Evolutionary conservation across 306 rosid species (phyloP).

Genomic region (Astragalus membranaceus): DNA sequence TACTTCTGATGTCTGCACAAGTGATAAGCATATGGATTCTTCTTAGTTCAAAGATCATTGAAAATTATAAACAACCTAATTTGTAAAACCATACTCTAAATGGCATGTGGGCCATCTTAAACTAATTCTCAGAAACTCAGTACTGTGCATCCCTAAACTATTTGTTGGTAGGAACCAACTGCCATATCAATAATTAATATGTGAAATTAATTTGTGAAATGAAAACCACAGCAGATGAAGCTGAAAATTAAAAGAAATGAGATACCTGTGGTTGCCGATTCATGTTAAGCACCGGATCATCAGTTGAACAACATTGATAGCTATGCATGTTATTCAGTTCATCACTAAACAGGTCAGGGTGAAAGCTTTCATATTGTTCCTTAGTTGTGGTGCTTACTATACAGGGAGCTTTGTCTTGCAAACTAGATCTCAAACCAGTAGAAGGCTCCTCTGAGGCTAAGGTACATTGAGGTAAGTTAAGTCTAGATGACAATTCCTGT

Average conservation of each 20-base stretch:
- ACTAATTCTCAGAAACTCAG: not conserved
- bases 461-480: constrained; percentile 42
- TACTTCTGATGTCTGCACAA: constrained; percentile 54
- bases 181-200: constrained; percentile 1
- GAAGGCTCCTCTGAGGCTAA: constrained; percentile 34
- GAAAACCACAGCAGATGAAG: not conserved
- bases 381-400: constrained; percentile 15
- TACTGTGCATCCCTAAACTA: not conserved
- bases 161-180: not conserved
- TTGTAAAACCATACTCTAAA: not conserved
- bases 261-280: constrained; percentile 54
- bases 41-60: not conserved
- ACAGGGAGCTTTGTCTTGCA: constrained; percentile 29
- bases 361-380: constrained; percentile 22
- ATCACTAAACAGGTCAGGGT: constrained; percentile 25
- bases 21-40: not conserved
- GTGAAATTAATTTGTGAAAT: constrained; percentile 11
- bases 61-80: not conserved
- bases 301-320: constrained; percentile 27
- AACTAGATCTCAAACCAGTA: constrained; percentile 37
- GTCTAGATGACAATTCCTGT: constrained; percentile 61
- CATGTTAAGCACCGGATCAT: constrained; percentile 21
- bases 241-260: not conserved
- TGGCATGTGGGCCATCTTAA: not conserved
- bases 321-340: constrained; percentile 10